Percentiles rank a stretch among this genome's conserved stretches.
Evolutionary conservation across 768 basidiomycete species (phyloP).

Genomic region (Trametes gibbosa): DNA sequence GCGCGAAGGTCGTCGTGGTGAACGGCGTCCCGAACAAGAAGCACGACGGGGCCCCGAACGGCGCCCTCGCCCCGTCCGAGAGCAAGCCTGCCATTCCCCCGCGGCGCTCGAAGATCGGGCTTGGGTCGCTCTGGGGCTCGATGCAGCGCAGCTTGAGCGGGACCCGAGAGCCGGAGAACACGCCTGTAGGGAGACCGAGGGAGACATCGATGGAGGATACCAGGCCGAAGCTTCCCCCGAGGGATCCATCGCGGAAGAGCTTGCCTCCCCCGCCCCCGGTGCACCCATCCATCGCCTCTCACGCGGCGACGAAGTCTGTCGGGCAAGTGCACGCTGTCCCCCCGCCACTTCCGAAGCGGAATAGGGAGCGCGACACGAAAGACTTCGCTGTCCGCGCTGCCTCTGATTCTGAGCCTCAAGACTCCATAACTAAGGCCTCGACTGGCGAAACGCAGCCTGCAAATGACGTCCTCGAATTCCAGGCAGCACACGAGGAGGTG

Average conservation of each 20-base stretch:
- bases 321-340: slow-evolving; percentile 9
- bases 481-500: not conserved
- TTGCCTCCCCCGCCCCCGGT: slow-evolving; percentile 18
- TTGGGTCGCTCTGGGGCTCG: slow-evolving; percentile 30
- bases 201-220: not conserved
- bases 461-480: not conserved
- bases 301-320: not conserved
- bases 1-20: not conserved
- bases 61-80: not conserved
- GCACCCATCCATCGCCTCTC: slow-evolving; percentile 18
- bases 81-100: slow-evolving; percentile 12
- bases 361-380: slow-evolving; percentile 5
- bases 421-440: not conserved
- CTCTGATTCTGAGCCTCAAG: not conserved
- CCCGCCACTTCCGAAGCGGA: slow-evolving; percentile 32
- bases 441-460: not conserved
- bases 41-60: no score
- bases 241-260: slow-evolving; percentile 19
- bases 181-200: not conserved
- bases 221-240: no score
- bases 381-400: no score
- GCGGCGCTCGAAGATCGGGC: slow-evolving; percentile 24
- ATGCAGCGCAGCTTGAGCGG: slow-evolving; percentile 29
- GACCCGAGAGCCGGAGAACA: slow-evolving; percentile 10
- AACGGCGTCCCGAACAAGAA: no score